A percentile compares a stretch with the other conserved stretches of the same genome.
phyloP scores from a whole-genome alignment of 108 stramenopile species.

The Nitzschia inconspicua region DNA sequence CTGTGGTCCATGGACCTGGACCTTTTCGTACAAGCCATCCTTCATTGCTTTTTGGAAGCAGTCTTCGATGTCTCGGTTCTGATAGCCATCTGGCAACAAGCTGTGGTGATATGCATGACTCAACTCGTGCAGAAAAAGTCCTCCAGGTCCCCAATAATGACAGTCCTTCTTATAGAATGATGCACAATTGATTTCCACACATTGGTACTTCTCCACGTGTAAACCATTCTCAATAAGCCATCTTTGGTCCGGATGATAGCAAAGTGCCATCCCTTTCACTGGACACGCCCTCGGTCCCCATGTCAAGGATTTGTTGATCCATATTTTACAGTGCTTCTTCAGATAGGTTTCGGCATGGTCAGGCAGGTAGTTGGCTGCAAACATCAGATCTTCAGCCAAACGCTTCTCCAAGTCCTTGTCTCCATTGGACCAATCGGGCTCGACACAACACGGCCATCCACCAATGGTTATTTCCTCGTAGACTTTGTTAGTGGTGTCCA shows the following conservation, averaged over 20 bases:
- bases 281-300: constrained; percentile 74
- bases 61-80: constrained; percentile 60
- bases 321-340: constrained; percentile 51
- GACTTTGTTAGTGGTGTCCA: constrained; percentile 55
- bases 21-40: constrained; percentile 77
- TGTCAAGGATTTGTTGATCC: constrained; percentile 56
- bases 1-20: constrained; percentile 59
- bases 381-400: constrained; percentile 49
- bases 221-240: constrained; percentile 67
- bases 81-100: constrained; percentile 60
- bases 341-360: constrained; percentile 42
- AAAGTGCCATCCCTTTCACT: constrained; percentile 39
- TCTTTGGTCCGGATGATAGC: constrained; percentile 64
- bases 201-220: constrained; percentile 46
- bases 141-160: constrained; percentile 78
- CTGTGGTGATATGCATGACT: constrained; percentile 83
- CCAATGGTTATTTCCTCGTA: constrained; percentile 51
- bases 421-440: constrained; percentile 26
- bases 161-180: constrained; percentile 55
- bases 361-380: constrained; percentile 45
- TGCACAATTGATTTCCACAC: constrained; percentile 70
- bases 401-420: constrained; percentile 22
- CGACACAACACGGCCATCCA: constrained; percentile 58
- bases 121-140: constrained; percentile 79
- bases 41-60: constrained; percentile 78